Evolutionary conservation across 2,329 filamentous ascomycete species (phyloP).

Genomic region (Aureobasidium lini): DNA sequence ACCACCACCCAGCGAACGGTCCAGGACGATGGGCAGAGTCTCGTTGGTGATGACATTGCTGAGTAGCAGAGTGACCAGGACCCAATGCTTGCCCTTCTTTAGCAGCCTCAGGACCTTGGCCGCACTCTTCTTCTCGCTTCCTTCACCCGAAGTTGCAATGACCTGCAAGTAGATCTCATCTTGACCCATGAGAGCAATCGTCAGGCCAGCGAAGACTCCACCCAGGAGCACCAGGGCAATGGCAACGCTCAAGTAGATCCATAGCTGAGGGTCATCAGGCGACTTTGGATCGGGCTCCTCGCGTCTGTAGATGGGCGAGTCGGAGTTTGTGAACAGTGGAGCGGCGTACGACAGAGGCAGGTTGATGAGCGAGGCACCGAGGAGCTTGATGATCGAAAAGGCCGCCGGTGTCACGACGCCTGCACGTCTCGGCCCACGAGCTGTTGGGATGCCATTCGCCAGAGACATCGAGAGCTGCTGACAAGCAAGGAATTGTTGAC

Average conservation of each 20-base stretch:
- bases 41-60: constrained; percentile 99
- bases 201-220: constrained; percentile 90
- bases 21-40: constrained; percentile 87
- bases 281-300: constrained; percentile 22
- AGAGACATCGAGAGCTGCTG: constrained; percentile 15
- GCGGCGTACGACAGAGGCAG: constrained; percentile 16
- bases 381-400: constrained; percentile 17
- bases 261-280: constrained; percentile 55
- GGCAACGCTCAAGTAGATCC: constrained; percentile 74
- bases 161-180: constrained; percentile 98
- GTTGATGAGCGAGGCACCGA: constrained; percentile 16
- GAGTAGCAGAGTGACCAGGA: constrained; percentile 84
- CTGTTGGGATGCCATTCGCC: constrained; percentile 12
- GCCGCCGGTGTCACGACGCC: constrained; percentile 15
- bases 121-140: constrained; percentile 79
- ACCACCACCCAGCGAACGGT: constrained; percentile 86
- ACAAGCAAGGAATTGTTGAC: constrained; percentile 1
- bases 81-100: constrained; percentile 92
- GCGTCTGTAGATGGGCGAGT: constrained; percentile 11
- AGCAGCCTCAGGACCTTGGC: constrained; percentile 71
- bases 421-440: constrained; percentile 3
- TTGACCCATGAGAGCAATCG: constrained; percentile 74
- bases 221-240: constrained; percentile 76
- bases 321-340: constrained; percentile 13
- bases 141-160: constrained; percentile 75